Base-by-base conservation (phyloP, 805 yeast genomes). In the Hanseniaspora lachancei region DNA sequence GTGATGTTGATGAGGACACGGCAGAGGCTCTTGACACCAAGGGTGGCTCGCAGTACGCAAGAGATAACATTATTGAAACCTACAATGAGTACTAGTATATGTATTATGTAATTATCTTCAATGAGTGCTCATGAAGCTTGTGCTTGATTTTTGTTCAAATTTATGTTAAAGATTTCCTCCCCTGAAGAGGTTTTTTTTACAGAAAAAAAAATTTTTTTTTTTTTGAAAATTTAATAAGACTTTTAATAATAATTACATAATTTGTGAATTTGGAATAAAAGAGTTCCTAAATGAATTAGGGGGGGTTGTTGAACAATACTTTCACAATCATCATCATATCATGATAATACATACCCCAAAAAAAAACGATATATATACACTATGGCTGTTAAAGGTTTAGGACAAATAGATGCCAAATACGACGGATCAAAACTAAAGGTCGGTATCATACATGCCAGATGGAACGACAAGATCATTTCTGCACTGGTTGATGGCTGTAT, bases 361-460 rank as follows among this genome's bases (percentile, higher is more conserved):
- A n/a, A 6, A 16, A 15, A 21, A 18, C 2, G 5, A 18, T 18
- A 34, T 42, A 23, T 24, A 13, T 40, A 40, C 23, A 70, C 29
- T 61, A 83, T 83, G 91, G 91, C 89, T 57, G 79, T 85, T 57
- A 80, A 81, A 68, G 96, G 96, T 62, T 73, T 88, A 62, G 96
- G 95, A 35, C 70, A 79, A 63, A 63, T 80, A 20, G 93, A 87
- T 68, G 77, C 80, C 66, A 62, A 67, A 54, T 84, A 84, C 68
- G 82, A 84, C 66, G 95, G 84, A 61, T 75, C 83, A 32, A 65
- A 72, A 2, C 73, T 89, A 60, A 78, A 83, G 62, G 74, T 93
- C 54, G 96, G 91, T 38, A 88, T 93, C 65, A 77, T 93, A 57
- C 96, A 89, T 68, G 97, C 98, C 16, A 85, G 98, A 70, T 93